Base-by-base conservation (phyloP, 352 stramenopile species). In the Phytophthora nicotianae region DNA sequence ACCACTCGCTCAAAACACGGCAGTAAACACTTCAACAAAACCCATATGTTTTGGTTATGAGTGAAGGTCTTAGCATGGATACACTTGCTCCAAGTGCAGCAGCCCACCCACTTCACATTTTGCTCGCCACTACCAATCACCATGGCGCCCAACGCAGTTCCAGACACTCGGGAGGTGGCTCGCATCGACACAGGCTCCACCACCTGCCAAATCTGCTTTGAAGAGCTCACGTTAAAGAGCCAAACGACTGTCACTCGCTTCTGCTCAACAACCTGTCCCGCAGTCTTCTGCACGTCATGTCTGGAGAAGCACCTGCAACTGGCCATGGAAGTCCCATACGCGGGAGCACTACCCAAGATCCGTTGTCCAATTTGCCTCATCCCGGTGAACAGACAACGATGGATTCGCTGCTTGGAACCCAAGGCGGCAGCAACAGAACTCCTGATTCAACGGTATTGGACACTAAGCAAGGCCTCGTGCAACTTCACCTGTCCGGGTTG, bases 121-220 rank as follows among this genome's bases (percentile, higher is more conserved):
- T 49, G 19, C 50, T 26, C n/a, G 1, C 48, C 32, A 24, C 50
- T 24, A 11, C n/a, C 38, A 55, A 42, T 13, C 42, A 19, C 21
- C 10, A 66, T 66, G 58, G 29, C 58, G 20, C 58, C 58, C 10
- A 61, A 66, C 24, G 50, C 50, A 5, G 4, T 45, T 21, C 19
- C 32, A 42, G 32, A 50, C 26, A 40, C 33, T 21, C 45, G 38
- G 5, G 35, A 52, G 4, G 27, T 16, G 19, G 40, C 45, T 33
- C 16, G 47, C 4, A n/a, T 16, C 4, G 38, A 20, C 19, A 20
- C n/a, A 0, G 10, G n/a, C 29, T 20, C 21, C 4, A 16, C 41
- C 17, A 58, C 43, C 13, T 85, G 76, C 35, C 65, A 83, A 56
- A 75, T 86, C 41, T 86, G 76, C 54, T 69, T 79, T 27, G 71